Base-by-base conservation (phyloP, 495 filamentous ascomycete genomes). In the Ascodesmis nigricans region DNA sequence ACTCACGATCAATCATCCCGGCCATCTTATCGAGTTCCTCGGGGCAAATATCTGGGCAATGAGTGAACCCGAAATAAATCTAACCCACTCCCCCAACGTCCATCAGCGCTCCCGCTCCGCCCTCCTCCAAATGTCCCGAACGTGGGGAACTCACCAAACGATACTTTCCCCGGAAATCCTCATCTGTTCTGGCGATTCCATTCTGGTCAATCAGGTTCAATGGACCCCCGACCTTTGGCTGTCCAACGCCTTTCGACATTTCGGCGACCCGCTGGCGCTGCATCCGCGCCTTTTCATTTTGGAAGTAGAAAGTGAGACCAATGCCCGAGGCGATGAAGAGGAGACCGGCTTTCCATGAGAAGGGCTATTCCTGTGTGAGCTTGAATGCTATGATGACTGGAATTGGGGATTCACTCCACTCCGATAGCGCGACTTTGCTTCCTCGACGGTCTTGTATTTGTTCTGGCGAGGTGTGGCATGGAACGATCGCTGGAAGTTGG, bases 11-110 rank as follows among this genome's bases (percentile, higher is more conserved):
- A 50, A 90, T 78, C 64, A 92, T 91, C 42, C 61, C 61, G 30
- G 83, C 79, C 82, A 97, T 91, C 60, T 97, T 97, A 55, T 97
- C 87, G 34, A 97, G 73, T 61, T 97, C 87, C 45, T 97, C 87
- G 19, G 87, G 87, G 62, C 87, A 97, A 55, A 97, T 97, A 56
- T 97, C 87, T 8, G 87, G 87, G 54, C 87, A 97, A 56, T 92
- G 82, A 9, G 80, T 80, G 70, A 97, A 97, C 45, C 87, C 87
- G 53, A 95, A 97, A 57, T 97, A 97, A 28, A 93, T 71, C 77
- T 75, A 42, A 7, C 15, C 38, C 27, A 21, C 15, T 36, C n/a
- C 20, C 7, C n/a, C 30, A 5, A 9, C 8, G 15, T 25, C 21
- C 15, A 18, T n/a, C 38, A 9, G 19, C 18, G 10, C 13, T 2